Conservation (phyloP, 2,329 filamentous ascomycete genomes). For the Penicillium olsonii region DNA sequence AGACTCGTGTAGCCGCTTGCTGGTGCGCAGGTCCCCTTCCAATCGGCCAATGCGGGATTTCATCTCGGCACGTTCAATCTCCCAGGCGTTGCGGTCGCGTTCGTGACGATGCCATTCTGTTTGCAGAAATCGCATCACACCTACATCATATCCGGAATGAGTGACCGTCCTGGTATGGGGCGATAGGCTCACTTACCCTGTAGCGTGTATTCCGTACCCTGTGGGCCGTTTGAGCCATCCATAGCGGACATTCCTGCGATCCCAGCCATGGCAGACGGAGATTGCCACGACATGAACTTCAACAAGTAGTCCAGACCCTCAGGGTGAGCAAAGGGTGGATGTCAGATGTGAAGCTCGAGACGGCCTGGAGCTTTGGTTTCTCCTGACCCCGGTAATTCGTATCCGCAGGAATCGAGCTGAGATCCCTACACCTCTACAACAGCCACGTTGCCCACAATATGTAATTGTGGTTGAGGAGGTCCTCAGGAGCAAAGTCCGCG, state of each 20-base stretch:
- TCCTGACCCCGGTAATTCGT: constrained; percentile 24
- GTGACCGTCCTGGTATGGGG: background rate
- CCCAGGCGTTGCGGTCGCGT: constrained; percentile 96
- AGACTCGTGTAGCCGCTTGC: constrained; percentile 84
- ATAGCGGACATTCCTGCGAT: constrained; percentile 54
- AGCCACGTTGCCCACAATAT: constrained; percentile 20
- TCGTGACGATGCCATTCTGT: constrained; percentile 99
- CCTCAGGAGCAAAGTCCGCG: background rate
- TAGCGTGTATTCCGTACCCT: constrained; percentile 71
- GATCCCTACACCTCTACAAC: constrained; percentile 11
- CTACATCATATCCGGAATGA: constrained; percentile 45
- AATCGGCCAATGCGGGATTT: constrained; percentile 93
- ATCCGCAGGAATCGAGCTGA: constrained; percentile 22
- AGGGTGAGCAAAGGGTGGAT: constrained; percentile 3
- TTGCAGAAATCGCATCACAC: constrained; percentile 98
- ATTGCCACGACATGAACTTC: constrained; percentile 68
- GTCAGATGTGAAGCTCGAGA: constrained; percentile 2
- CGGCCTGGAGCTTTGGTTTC: constrained; percentile 20
- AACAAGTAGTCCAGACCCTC: background rate
- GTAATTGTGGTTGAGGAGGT: constrained; percentile 7
- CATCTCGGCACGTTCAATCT: constrained; percentile 99
- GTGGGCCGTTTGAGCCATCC: constrained; percentile 49
- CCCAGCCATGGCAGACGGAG: constrained; percentile 62
- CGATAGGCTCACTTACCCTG: constrained; percentile 56
- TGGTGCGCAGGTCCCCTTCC: constrained; percentile 83